Evolutionary conservation across 768 basidiomycete species (phyloP).

Genomic region (Paxillus ammoniavirescens): DNA sequence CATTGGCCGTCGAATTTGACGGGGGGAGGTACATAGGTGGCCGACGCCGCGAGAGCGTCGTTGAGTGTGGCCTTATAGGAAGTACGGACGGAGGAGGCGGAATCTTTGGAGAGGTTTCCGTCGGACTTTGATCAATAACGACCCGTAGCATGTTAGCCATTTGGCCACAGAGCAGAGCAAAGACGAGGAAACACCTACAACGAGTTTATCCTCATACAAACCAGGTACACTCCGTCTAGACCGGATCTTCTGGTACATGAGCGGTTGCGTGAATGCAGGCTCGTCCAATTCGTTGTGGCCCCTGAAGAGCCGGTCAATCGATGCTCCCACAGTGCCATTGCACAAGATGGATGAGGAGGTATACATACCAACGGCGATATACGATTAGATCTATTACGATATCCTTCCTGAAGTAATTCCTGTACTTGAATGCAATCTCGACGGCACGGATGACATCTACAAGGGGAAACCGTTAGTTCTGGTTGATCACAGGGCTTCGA

Average conservation of each 20-base stretch:
- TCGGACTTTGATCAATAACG: conserved; percentile 15
- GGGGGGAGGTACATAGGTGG: conserved; percentile 46
- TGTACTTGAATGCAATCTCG: conserved; percentile 84
- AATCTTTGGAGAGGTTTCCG: conserved; percentile 45
- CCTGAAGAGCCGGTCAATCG: conserved; percentile 36
- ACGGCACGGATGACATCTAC: conserved; percentile 82
- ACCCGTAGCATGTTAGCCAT: too few relatives aligned
- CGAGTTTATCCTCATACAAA: conserved; percentile 76
- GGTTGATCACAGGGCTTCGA: not conserved
- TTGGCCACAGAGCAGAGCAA: not conserved
- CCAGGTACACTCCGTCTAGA: conserved; percentile 74
- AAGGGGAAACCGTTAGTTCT: not conserved
- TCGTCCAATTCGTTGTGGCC: conserved; percentile 90
- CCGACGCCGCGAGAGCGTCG: conserved; percentile 49
- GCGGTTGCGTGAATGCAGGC: conserved; percentile 81
- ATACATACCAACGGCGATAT: conserved; percentile 72
- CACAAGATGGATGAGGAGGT: not conserved
- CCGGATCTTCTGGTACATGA: conserved; percentile 89
- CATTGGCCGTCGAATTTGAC: conserved; percentile 70
- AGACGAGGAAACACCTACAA: conserved; percentile 43
- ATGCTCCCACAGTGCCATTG: not conserved
- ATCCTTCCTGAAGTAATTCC: conserved; percentile 87
- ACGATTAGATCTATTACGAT: conserved; percentile 88
- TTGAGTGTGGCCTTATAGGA: conserved; percentile 66
- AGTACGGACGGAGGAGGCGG: conserved; percentile 50